These are phyloP conservation scores for Monotropa hypopitys DNA, from an alignment of 179 eudicot genomes.

Conservation along the genomic window DNA sequence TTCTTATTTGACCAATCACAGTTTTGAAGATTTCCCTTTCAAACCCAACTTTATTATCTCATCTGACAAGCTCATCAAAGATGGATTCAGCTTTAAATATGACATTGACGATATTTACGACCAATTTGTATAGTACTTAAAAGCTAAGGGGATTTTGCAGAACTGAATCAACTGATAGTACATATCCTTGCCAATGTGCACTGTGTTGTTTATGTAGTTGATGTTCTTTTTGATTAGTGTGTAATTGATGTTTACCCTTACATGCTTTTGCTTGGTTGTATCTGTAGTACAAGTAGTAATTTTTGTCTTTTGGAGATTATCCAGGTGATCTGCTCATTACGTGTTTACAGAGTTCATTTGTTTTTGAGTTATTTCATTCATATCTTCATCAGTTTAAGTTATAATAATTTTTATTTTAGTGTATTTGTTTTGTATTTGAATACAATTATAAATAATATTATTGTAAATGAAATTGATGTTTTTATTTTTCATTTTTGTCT, in stretches of 20 bases:
- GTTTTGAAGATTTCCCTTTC: conserved; percentile 47
- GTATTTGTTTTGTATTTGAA: no score
- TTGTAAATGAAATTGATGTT: no score
- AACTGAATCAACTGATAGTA: conserved; percentile 13
- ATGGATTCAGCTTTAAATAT: conserved; percentile 56
- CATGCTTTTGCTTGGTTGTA: neutral
- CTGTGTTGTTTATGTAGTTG: no score
- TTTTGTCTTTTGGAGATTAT: neutral
- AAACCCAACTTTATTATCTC: conserved; percentile 43
- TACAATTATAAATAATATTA: no score
- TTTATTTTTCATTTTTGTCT: no score
- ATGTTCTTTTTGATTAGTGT: no score
- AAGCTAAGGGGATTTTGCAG: conserved; percentile 30
- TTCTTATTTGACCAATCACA: conserved; percentile 11
- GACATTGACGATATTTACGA: conserved; percentile 56
- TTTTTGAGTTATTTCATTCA: no score
- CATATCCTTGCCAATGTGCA: neutral
- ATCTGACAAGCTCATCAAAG: conserved; percentile 56
- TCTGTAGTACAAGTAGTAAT: neutral
- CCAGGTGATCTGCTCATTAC: neutral
- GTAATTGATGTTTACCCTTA: neutral
- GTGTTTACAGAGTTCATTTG: no score
- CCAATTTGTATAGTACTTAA: conserved; percentile 36
- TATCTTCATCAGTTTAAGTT: no score
- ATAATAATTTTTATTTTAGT: no score